These are phyloP conservation scores for Rhodamnia rubescens DNA, from an alignment of 345 rosid species.

Conservation along the genomic window DNA sequence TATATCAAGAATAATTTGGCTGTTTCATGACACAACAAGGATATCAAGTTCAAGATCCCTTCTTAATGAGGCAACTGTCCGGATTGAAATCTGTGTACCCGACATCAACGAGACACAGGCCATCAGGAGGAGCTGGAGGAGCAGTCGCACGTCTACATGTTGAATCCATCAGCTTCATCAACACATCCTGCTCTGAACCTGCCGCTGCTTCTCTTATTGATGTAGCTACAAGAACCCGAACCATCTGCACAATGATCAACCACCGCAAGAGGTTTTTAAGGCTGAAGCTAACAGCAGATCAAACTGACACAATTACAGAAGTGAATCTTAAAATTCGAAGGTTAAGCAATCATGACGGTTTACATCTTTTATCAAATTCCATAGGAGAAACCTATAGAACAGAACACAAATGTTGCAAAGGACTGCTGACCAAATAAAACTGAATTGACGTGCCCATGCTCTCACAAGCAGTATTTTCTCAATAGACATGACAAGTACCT, in stretches of 20 bases:
- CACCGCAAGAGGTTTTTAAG: neutral
- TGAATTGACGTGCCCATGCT: neutral
- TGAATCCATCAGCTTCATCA: conserved; percentile 65
- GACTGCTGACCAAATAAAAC: neutral
- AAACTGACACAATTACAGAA: neutral
- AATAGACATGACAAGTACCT: conserved; percentile 22
- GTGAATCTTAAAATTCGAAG: neutral
- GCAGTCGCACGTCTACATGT: conserved; percentile 92
- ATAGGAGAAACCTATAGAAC: neutral
- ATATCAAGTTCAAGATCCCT: neutral
- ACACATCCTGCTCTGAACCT: conserved; percentile 63
- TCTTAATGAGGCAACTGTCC: conserved; percentile 34
- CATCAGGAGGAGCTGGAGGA: conserved; percentile 86
- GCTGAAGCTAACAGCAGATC: neutral
- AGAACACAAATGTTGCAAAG: neutral
- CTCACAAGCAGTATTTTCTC: neutral
- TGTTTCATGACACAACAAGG: neutral
- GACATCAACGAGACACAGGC: conserved; percentile 76
- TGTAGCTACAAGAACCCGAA: conserved; percentile 85
- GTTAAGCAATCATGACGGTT: neutral
- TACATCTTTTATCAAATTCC: neutral
- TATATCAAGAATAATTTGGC: neutral
- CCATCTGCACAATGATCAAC: conserved; percentile 42
- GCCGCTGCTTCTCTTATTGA: conserved; percentile 91
- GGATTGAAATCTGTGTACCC: conserved; percentile 71